These are phyloP conservation scores for Hypomyces perniciosus DNA, from an alignment of 2,329 filamentous ascomycete species.

Conservation along the genomic window DNA sequence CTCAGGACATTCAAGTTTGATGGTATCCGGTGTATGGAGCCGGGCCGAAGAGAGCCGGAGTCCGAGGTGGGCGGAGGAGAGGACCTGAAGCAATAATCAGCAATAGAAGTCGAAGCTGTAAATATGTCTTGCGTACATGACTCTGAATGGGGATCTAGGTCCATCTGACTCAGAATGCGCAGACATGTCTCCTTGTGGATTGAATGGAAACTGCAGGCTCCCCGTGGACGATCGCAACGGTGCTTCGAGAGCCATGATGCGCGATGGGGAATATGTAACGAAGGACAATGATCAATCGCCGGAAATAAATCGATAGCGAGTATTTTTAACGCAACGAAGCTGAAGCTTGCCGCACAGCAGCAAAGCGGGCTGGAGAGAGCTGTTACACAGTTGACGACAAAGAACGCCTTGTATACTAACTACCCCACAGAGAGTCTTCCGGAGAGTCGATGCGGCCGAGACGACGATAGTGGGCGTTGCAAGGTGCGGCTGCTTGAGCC, in stretches of 20 bases:
- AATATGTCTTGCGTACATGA: constrained; percentile 39
- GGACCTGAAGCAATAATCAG: constrained; percentile 22
- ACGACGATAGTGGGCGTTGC: constrained; percentile 1
- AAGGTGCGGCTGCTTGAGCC: not conserved
- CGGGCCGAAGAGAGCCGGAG: constrained; percentile 46
- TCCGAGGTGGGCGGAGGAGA: constrained; percentile 34
- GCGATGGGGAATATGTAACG: constrained; percentile 1
- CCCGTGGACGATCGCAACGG: constrained; percentile 58
- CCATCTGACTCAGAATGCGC: constrained; percentile 47
- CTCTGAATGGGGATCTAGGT: constrained; percentile 42
- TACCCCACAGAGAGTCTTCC: constrained; percentile 11
- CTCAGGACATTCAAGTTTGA: constrained; percentile 53
- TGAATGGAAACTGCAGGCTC: constrained; percentile 33
- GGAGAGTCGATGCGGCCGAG: constrained; percentile 5
- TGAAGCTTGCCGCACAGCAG: constrained; percentile 1
- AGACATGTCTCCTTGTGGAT: constrained; percentile 48
- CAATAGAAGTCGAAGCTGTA: not conserved
- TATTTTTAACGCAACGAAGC: not conserved
- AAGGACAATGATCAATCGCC: not conserved
- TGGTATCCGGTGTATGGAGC: constrained; percentile 41
- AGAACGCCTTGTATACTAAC: constrained; percentile 20
- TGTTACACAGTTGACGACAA: constrained; percentile 13
- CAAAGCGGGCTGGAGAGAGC: constrained; percentile 2
- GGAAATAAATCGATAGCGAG: no score
- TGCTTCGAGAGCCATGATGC: constrained; percentile 38